These are phyloP conservation scores for Prunus persica DNA, from an alignment of 306 rosid genomes.

Conservation along the genomic window Prunus_persica_NCBIv2 NC_034015.1:672001-672500, in stretches of 20 bases:
- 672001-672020: slow-evolving; percentile 78
- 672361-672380: neutral
- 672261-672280: neutral
- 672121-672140: slow-evolving; percentile 63
- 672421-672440: neutral
- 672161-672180: slow-evolving; percentile 86
- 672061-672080: slow-evolving; percentile 7
- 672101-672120: neutral
- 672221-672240: slow-evolving; percentile 57
- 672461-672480: neutral
- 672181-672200: slow-evolving; percentile 77
- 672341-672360: neutral
- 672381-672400: neutral
- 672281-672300: neutral
- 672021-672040: slow-evolving; percentile 92
- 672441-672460: neutral
- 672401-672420: neutral
- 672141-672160: slow-evolving; percentile 83
- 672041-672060: slow-evolving; percentile 56
- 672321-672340: neutral
- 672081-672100: neutral
- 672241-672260: slow-evolving; percentile 4
- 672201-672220: slow-evolving; percentile 94
- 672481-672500: neutral
- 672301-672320: too few relatives aligned